Percentiles rank a stretch among this genome's conserved stretches.
Conservation (phyloP, 1,139 yeast species). For the Pichia sp. region DNA sequence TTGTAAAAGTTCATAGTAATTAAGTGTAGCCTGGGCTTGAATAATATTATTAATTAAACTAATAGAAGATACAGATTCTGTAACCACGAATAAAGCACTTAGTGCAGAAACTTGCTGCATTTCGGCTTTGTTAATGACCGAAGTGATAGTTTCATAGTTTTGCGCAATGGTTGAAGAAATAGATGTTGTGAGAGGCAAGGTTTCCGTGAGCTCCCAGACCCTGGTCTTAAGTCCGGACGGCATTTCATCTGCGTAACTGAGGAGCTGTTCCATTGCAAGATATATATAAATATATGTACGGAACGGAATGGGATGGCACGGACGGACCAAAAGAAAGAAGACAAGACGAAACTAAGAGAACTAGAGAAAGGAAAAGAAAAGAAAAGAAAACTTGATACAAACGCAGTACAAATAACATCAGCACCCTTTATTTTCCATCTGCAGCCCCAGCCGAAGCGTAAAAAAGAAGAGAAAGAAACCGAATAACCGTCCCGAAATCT, state of each 20-base stretch:
- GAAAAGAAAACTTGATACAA: too few species aligned
- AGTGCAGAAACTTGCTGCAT: conserved; percentile 5
- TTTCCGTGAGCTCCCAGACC: conserved; percentile 5
- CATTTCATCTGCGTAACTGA: not conserved
- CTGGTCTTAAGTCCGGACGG: conserved; percentile 3
- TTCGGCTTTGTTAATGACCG: conserved; percentile 15
- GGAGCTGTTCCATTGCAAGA: not conserved
- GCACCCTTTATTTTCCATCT: too few species aligned
- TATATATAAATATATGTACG: not conserved
- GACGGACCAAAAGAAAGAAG: too few species aligned
- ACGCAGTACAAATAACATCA: too few species aligned
- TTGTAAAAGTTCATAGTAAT: conserved; percentile 32
- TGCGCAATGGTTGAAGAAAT: conserved; percentile 16
- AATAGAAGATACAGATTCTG: conserved; percentile 17
- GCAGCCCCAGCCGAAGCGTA: too few species aligned
- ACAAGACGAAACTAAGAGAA: too few species aligned
- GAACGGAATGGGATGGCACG: too few species aligned
- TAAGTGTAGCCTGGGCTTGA: conserved; percentile 37
- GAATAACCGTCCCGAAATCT: too few species aligned
- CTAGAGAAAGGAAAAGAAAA: too few species aligned
- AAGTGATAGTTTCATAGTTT: conserved; percentile 17
- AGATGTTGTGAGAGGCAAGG: conserved; percentile 17
- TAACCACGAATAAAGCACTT: conserved; percentile 24
- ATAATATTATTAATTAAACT: conserved; percentile 26
- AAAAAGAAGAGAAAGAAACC: too few species aligned